Conservation (phyloP, 495 filamentous ascomycete genomes). For the Bacidia gigantensis region DNA sequence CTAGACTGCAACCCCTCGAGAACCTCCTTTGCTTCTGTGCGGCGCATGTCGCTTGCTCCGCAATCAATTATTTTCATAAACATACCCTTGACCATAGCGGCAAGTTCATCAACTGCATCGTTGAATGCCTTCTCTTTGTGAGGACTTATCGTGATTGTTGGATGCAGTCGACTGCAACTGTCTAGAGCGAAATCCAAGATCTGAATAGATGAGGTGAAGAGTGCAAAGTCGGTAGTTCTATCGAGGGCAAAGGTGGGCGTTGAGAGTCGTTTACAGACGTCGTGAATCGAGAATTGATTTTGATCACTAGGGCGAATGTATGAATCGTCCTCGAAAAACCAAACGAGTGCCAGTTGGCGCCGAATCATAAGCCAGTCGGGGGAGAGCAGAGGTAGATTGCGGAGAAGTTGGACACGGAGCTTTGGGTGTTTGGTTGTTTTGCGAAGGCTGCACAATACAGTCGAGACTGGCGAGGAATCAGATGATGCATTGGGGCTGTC, state of each 20-base stretch:
- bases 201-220: conserved; percentile 45
- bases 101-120: conserved; percentile 50
- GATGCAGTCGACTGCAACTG: conserved; percentile 31
- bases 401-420: conserved; percentile 47
- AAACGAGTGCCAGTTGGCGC: conserved; percentile 59
- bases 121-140: conserved; percentile 46
- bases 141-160: conserved; percentile 9
- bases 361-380: conserved; percentile 46
- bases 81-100: conserved; percentile 46
- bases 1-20: conserved; percentile 60
- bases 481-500: conserved; percentile 12
- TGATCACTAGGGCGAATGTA: conserved; percentile 12
- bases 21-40: conserved; percentile 58
- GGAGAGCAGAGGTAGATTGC: conserved; percentile 40
- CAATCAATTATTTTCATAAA: conserved; percentile 60
- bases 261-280: conserved; percentile 31
- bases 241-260: conserved; percentile 35
- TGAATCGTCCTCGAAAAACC: conserved; percentile 41
- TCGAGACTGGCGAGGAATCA: neutral
- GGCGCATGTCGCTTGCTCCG: conserved; percentile 54
- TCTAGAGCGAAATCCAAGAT: conserved; percentile 66
- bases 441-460: conserved; percentile 37
- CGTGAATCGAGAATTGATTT: neutral
- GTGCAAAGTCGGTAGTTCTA: conserved; percentile 48
- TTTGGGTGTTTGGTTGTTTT: conserved; percentile 32